Conservation (phyloP, 1,284 basidiomycete species). For the Cyathus pygmaeus region DNA sequence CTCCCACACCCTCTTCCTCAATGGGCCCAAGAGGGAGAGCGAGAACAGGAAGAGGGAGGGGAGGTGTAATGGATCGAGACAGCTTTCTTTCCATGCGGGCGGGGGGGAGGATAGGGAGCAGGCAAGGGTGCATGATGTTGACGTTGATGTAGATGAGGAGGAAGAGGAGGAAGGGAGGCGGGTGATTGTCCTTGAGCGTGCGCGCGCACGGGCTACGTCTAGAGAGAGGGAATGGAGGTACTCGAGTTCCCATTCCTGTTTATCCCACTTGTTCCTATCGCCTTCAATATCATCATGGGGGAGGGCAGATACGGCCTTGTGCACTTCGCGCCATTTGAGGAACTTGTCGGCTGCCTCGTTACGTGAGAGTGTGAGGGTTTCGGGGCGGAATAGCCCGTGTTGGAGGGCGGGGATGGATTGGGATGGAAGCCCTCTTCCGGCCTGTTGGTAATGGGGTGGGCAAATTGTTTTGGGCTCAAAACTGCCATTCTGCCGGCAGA, state of each 20-base stretch:
- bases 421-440: slow-evolving; percentile 58
- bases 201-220: slow-evolving; percentile 54
- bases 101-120: not conserved
- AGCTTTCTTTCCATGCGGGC: not conserved
- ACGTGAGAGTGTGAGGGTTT: slow-evolving; percentile 63
- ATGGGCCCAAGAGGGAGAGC: slow-evolving; percentile 47
- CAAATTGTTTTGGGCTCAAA: too few relatives aligned
- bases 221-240: slow-evolving; percentile 67
- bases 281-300: slow-evolving; percentile 23
- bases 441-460: too few relatives aligned
- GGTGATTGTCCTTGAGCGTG: not conserved
- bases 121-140: not conserved
- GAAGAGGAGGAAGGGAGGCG: not conserved
- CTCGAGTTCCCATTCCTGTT: slow-evolving; percentile 69
- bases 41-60: slow-evolving; percentile 52
- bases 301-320: slow-evolving; percentile 52
- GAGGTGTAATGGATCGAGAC: slow-evolving; percentile 51
- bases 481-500: too few relatives aligned
- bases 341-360: slow-evolving; percentile 76
- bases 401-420: slow-evolving; percentile 60
- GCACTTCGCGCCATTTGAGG: slow-evolving; percentile 74
- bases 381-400: slow-evolving; percentile 67
- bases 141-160: not conserved
- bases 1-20: slow-evolving; percentile 35
- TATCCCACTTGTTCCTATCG: slow-evolving; percentile 55